Percentiles rank a stretch among this genome's conserved stretches.
phyloP scores from a whole-genome alignment of 805 yeast species.

The Isabelozyma pseudorhagii region DNA sequence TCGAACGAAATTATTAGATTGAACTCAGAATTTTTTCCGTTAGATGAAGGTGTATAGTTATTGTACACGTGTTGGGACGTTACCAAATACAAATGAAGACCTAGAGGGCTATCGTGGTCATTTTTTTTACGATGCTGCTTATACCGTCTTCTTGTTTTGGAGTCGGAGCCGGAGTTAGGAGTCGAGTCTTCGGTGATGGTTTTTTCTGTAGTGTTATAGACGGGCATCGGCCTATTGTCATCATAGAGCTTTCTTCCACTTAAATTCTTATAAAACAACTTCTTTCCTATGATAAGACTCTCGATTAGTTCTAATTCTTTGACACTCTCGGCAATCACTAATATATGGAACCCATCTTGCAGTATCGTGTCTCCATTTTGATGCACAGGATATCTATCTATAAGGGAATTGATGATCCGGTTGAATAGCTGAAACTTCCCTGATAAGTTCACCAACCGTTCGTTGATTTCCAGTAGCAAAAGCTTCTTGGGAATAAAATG shows the following conservation, averaged over 20 bases:
- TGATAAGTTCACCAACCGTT: conserved; percentile 48
- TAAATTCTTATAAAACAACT: conserved; percentile 60
- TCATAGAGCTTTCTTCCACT: conserved; percentile 61
- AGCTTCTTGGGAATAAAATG: conserved; percentile 74
- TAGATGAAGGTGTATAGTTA: conserved; percentile 20
- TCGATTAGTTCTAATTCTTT: conserved; percentile 79
- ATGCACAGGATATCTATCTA: conserved; percentile 16
- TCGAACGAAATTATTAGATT: conserved; percentile 38
- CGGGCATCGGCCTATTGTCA: conserved; percentile 22
- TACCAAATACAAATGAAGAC: conserved; percentile 22
- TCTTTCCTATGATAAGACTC: conserved; percentile 72
- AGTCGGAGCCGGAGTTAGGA: background rate
- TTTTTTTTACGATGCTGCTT: conserved; percentile 4
- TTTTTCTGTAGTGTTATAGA: background rate
- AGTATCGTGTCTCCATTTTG: conserved; percentile 3
- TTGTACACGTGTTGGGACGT: conserved; percentile 34
- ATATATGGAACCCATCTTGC: conserved; percentile 18
- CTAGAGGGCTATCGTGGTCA: conserved; percentile 3
- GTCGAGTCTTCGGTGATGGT: background rate
- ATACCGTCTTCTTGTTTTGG: background rate
- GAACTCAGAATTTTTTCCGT: conserved; percentile 14
- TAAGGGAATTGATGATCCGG: conserved; percentile 37
- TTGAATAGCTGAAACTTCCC: conserved; percentile 61
- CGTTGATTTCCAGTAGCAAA: conserved; percentile 62
- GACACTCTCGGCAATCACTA: conserved; percentile 56